These are phyloP conservation scores for Peziza echinospora DNA, from an alignment of 495 filamentous ascomycete species.

Conservation along the genomic window DNA sequence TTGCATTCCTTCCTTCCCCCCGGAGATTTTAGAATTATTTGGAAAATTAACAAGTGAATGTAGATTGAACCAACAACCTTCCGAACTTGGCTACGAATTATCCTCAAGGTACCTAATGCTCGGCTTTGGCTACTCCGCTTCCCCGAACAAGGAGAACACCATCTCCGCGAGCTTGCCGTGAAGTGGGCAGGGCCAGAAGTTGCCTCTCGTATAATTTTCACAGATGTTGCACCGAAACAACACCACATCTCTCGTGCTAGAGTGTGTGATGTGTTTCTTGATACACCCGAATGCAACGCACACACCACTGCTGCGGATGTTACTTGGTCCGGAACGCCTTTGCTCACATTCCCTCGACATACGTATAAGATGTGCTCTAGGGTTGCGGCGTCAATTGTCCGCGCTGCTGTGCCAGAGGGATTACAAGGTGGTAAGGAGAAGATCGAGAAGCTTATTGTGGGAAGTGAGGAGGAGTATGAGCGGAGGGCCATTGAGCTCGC, in stretches of 20 bases:
- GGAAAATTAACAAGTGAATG: conserved; percentile 1
- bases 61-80: conserved; percentile 97
- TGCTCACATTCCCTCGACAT: conserved; percentile 85
- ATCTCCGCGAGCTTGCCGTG: conserved; percentile 57
- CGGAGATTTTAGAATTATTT: conserved; percentile 3
- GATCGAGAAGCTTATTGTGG: conserved; percentile 52
- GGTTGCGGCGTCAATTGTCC: conserved; percentile 87
- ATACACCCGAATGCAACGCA: conserved; percentile 95
- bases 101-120: conserved; percentile 66
- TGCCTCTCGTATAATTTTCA: conserved; percentile 84
- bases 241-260: conserved; percentile 84
- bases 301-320: conserved; percentile 96
- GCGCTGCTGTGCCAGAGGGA: conserved; percentile 58
- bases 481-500: conserved; percentile 52
- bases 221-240: conserved; percentile 87
- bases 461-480: conserved; percentile 63
- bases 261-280: conserved; percentile 82
- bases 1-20: too few relatives aligned
- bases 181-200: conserved; percentile 72
- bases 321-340: conserved; percentile 82
- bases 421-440: conserved; percentile 42
- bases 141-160: conserved; percentile 74
- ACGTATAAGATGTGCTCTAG: conserved; percentile 97
- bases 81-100: conserved; percentile 85
- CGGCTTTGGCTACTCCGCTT: conserved; percentile 93